Evolutionary conservation across 805 yeast genomes (phyloP).

Genomic region (Wickerhamiella spandovensis): DNA sequence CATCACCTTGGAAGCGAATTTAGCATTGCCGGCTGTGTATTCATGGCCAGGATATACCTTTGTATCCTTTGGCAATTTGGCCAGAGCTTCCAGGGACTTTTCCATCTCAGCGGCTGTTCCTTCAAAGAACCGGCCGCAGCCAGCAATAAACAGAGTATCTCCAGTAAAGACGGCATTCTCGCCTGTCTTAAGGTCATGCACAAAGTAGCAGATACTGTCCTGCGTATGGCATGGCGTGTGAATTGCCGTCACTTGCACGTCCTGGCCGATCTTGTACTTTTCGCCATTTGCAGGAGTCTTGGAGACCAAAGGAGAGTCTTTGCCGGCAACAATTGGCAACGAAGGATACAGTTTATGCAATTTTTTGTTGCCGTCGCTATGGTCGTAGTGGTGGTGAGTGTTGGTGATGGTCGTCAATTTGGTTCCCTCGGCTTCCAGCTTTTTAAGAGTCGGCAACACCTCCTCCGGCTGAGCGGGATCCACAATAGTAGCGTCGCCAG

Average conservation of each 20-base stretch:
- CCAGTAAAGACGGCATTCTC: conserved; percentile 83
- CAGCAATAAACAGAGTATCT: conserved; percentile 85
- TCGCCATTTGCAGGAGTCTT: conserved; percentile 57
- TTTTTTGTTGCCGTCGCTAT: conserved; percentile 68
- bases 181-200: conserved; percentile 45
- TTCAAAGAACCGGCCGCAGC: conserved; percentile 95
- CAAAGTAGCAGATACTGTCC: conserved; percentile 85
- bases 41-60: conserved; percentile 90
- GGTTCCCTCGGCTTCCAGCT: conserved; percentile 25
- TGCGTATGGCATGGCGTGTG: conserved; percentile 98
- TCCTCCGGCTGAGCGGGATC: conserved; percentile 89
- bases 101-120: conserved; percentile 79
- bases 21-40: conserved; percentile 71
- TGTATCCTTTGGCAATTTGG: conserved; percentile 52
- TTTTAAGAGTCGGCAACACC: conserved; percentile 34
- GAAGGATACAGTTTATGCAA: conserved; percentile 28
- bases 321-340: conserved; percentile 70
- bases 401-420: conserved; percentile 69
- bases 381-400: conserved; percentile 95
- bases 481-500: conserved; percentile 64
- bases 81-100: conserved; percentile 47
- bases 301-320: conserved; percentile 60
- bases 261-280: conserved; percentile 46
- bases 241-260: conserved; percentile 57
- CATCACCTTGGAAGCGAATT: conserved; percentile 58